Evolutionary conservation across 2,329 filamentous ascomycete genomes (phyloP).

Genomic region (Pestalotiopsis sp.): DNA sequence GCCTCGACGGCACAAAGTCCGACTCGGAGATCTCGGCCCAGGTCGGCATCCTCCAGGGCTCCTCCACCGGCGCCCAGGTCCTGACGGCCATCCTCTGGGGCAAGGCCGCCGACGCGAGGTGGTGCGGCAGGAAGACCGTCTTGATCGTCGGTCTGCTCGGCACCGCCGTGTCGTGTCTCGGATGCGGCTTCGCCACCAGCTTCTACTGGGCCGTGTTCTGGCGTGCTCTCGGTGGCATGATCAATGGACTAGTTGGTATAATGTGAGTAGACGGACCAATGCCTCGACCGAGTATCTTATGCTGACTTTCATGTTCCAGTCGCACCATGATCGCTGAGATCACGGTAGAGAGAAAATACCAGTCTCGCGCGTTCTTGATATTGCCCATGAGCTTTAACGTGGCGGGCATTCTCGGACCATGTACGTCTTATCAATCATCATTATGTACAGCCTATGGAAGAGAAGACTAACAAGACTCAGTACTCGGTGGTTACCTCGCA

Average conservation of each 20-base stretch:
- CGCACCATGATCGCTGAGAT: conserved; percentile 53
- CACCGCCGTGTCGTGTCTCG: conserved; percentile 67
- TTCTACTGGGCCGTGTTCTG: conserved; percentile 69
- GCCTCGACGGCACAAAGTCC: conserved; percentile 59
- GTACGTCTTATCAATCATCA: conserved; percentile 29
- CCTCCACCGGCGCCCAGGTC: conserved; percentile 75
- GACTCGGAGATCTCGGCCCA: conserved; percentile 64
- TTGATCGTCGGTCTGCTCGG: conserved; percentile 72
- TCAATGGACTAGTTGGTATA: conserved; percentile 53
- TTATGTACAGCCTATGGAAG: not conserved
- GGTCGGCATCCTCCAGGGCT: conserved; percentile 70
- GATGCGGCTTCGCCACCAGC: conserved; percentile 71
- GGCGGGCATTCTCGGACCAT: conserved; percentile 47
- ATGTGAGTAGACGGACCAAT: conserved; percentile 37
- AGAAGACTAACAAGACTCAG: conserved; percentile 26
- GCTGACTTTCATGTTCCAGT: conserved; percentile 24
- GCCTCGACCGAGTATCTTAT: not conserved
- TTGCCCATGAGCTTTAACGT: conserved; percentile 52
- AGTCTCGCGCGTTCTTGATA: conserved; percentile 50
- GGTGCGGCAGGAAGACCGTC: conserved; percentile 68
- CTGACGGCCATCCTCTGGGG: conserved; percentile 76
- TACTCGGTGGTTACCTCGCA: conserved; percentile 68
- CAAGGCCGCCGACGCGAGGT: conserved; percentile 61
- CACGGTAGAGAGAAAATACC: conserved; percentile 49
- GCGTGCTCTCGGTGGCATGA: conserved; percentile 63